A percentile compares a stretch with the other conserved stretches of the same genome.
Conservation (phyloP, 2,329 filamentous ascomycete genomes). For the Fusarium burgessii region DNA sequence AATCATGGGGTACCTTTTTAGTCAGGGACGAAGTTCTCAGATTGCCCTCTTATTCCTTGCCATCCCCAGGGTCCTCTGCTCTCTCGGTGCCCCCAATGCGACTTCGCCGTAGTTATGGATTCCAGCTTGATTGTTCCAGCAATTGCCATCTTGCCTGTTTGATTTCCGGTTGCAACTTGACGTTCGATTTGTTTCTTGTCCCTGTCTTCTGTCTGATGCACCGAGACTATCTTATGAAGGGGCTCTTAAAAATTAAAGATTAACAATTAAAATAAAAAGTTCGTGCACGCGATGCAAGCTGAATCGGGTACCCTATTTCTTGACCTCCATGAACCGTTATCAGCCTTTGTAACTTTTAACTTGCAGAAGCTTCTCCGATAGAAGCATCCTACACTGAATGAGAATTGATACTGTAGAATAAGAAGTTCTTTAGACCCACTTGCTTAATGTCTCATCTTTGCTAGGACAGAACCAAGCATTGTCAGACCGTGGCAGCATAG, state of each 20-base stretch:
- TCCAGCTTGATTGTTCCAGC: constrained; percentile 11
- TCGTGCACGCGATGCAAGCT: neutral
- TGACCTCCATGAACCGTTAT: constrained; percentile 15
- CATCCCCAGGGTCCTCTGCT: constrained; percentile 36
- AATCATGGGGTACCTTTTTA: constrained; percentile 17
- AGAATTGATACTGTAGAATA: constrained; percentile 10
- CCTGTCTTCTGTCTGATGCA: constrained; percentile 12
- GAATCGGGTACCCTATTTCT: constrained; percentile 24
- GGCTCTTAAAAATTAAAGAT: neutral
- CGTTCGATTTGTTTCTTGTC: constrained; percentile 30
- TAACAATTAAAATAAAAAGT: neutral
- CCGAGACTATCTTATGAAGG: neutral
- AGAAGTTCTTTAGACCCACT: constrained; percentile 16
- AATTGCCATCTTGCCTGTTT: constrained; percentile 21
- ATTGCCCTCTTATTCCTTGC: constrained; percentile 29
- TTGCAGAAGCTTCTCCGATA: neutral
- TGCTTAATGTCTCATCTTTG: constrained; percentile 28
- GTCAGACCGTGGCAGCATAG: constrained; percentile 12
- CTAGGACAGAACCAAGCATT: constrained; percentile 12
- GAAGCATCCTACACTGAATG: neutral
- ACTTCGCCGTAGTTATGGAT: constrained; percentile 2
- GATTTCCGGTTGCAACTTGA: constrained; percentile 31
- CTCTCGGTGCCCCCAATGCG: constrained; percentile 42
- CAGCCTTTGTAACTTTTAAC: neutral
- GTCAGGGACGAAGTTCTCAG: constrained; percentile 31